Percentiles rank a stretch among this genome's conserved stretches.
phyloP scores from a whole-genome alignment of 2,329 filamentous ascomycete genomes.

The Orbilia ellipsospora region DNA sequence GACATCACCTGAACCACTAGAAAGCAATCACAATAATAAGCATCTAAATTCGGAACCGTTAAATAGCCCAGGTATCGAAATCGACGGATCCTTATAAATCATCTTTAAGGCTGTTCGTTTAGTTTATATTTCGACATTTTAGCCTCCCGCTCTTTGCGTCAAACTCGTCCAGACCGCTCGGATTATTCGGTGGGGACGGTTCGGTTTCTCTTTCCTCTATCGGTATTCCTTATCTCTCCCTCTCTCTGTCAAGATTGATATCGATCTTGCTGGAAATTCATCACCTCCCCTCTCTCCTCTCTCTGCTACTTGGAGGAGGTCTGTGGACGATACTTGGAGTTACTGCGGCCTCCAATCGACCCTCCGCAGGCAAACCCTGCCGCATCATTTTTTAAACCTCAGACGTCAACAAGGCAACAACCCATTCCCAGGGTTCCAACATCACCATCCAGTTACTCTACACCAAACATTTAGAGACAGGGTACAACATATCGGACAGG shows the following conservation, averaged over 20 bases:
- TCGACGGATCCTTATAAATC: too few species aligned
- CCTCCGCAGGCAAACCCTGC: constrained; percentile 17
- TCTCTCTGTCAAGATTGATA: too few species aligned
- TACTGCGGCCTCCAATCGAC: background rate
- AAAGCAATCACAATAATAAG: background rate
- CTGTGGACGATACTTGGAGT: background rate
- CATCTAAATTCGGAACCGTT: too few species aligned
- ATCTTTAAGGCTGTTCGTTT: too few species aligned
- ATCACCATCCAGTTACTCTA: constrained; percentile 21
- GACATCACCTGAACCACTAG: constrained; percentile 43
- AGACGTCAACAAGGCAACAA: constrained; percentile 7
- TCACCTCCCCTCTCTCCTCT: background rate
- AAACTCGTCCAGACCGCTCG: constrained; percentile 10
- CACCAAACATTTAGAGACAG: background rate
- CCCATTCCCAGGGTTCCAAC: constrained; percentile 27
- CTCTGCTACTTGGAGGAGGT: background rate
- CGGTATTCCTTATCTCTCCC: constrained; percentile 17
- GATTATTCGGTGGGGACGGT: constrained; percentile 36
- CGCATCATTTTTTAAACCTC: constrained; percentile 37
- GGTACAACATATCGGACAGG: constrained; percentile 10
- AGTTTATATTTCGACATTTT: constrained; percentile 8
- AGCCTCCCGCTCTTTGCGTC: constrained; percentile 20
- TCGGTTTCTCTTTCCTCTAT: constrained; percentile 37
- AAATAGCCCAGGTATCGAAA: too few species aligned
- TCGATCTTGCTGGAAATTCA: background rate